Conservation (phyloP, 495 filamentous ascomycete genomes). For the Parathielavia hyrcaniae region DNA sequence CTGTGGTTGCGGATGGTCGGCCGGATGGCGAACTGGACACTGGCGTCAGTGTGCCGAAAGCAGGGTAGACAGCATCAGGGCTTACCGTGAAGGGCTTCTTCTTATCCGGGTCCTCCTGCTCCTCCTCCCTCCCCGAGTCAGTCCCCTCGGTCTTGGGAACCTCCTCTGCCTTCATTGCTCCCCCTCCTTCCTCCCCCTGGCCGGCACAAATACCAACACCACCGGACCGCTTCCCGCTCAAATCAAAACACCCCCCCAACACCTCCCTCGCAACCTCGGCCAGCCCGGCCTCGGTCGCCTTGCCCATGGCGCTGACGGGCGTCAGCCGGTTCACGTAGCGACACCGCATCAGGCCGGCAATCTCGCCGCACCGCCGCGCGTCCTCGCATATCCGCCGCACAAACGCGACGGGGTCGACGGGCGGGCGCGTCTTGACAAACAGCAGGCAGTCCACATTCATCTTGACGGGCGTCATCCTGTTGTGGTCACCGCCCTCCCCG, state of each 20-base stretch:
- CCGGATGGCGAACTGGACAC: constrained; percentile 76
- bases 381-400: constrained; percentile 70
- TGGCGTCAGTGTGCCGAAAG: neutral
- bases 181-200: constrained; percentile 27
- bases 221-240: constrained; percentile 25
- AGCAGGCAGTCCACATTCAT: constrained; percentile 72
- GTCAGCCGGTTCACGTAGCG: constrained; percentile 81
- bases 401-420: constrained; percentile 75
- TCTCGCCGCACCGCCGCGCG: constrained; percentile 40
- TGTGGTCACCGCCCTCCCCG: constrained; percentile 27
- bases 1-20: constrained; percentile 74
- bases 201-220: neutral
- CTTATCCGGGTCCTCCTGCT: constrained; percentile 15
- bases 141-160: constrained; percentile 19
- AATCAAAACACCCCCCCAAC: constrained; percentile 66
- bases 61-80: neutral
- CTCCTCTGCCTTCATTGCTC: constrained; percentile 28
- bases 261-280: constrained; percentile 65
- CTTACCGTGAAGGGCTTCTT: constrained; percentile 21
- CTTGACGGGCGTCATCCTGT: constrained; percentile 53
- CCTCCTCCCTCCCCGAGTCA: constrained; percentile 9
- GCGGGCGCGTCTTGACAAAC: constrained; percentile 57
- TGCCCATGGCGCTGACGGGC: constrained; percentile 67
- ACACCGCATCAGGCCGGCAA: constrained; percentile 50
- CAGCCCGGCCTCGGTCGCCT: constrained; percentile 70